A percentile compares a stretch with the other conserved stretches of the same genome.
Conservation (phyloP, 1,284 basidiomycete genomes). For the Microstroma glucosiphilum region DNA sequence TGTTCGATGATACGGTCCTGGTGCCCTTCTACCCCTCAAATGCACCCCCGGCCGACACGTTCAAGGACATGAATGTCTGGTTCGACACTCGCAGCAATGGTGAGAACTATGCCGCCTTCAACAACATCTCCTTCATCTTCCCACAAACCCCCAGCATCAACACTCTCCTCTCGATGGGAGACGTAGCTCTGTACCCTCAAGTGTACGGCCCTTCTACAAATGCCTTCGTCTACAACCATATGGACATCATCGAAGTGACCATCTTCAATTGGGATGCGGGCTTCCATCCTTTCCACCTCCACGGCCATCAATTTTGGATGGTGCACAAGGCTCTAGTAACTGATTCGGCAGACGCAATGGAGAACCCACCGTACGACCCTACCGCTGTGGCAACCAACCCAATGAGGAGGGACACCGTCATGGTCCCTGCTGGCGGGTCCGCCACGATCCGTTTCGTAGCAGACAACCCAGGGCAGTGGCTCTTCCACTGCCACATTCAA, state of each 20-base stretch:
- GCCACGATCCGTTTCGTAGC: slow-evolving; percentile 66
- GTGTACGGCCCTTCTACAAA: slow-evolving; percentile 32
- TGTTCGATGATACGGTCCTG: slow-evolving; percentile 54
- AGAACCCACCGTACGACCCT: slow-evolving; percentile 71
- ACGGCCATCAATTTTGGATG: slow-evolving; percentile 52
- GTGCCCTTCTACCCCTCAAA: slow-evolving; percentile 48
- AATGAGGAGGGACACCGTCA: slow-evolving; percentile 65
- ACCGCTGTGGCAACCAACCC: slow-evolving; percentile 70
- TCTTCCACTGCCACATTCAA: slow-evolving; percentile 49
- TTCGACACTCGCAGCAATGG: slow-evolving; percentile 54
- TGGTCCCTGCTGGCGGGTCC: slow-evolving; percentile 60
- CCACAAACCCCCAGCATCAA: slow-evolving; percentile 54
- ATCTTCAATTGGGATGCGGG: slow-evolving; percentile 72
- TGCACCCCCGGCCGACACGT: slow-evolving; percentile 49
- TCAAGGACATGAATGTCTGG: slow-evolving; percentile 52
- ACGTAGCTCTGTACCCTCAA: slow-evolving; percentile 3
- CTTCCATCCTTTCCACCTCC: slow-evolving; percentile 59
- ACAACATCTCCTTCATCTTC: slow-evolving; percentile 48
- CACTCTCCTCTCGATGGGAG: slow-evolving; percentile 68
- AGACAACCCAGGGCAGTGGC: slow-evolving; percentile 77
- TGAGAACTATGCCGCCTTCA: slow-evolving; percentile 50
- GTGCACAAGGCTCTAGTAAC: slow-evolving; percentile 68
- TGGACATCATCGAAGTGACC: slow-evolving; percentile 71
- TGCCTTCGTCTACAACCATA: slow-evolving; percentile 67
- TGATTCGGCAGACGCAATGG: slow-evolving; percentile 65